These are phyloP conservation scores for Pseudogymnoascus sp. DNA, from an alignment of 2,329 filamentous ascomycete genomes.

Conservation along the genomic window DNA sequence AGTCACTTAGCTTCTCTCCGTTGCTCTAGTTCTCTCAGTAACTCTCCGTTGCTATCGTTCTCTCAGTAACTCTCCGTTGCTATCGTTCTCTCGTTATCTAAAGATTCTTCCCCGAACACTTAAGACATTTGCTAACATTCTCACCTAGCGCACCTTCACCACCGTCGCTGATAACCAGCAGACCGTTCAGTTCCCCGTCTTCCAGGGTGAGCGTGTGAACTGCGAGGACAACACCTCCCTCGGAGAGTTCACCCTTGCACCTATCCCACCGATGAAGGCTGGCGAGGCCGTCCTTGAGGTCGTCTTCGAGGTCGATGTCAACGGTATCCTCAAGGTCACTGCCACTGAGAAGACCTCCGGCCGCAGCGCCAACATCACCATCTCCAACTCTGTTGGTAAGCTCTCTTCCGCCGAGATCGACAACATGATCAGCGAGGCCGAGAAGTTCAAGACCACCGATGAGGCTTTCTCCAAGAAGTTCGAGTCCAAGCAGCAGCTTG, in stretches of 20 bases:
- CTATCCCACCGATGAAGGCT: conserved; percentile 81
- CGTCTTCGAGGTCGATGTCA: conserved; percentile 99
- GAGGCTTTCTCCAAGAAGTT: conserved; percentile 99
- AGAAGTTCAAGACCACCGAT: conserved; percentile 97
- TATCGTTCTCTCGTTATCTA: too few species aligned
- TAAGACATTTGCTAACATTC: conserved; percentile 14
- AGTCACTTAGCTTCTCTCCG: too few species aligned
- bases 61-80: too few species aligned
- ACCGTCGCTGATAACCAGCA: conserved; percentile 71
- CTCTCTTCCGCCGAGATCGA: conserved; percentile 91
- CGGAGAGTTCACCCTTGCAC: conserved; percentile 92
- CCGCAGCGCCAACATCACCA: conserved; percentile 98
- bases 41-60: too few species aligned
- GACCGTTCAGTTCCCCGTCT: conserved; percentile 86
- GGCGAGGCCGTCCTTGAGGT: conserved; percentile 95
- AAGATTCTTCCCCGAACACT: not conserved
- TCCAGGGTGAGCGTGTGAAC: conserved; percentile 94
- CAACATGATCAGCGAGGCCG: conserved; percentile 93
- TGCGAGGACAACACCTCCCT: conserved; percentile 97
- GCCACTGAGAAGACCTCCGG: conserved; percentile 98
- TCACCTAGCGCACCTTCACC: conserved; percentile 60
- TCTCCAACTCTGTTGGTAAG: conserved; percentile 99
- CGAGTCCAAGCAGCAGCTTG: conserved; percentile 84
- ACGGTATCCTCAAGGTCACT: conserved; percentile 99
- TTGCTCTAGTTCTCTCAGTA: too few species aligned